Evolutionary conservation across 1,139 yeast genomes (phyloP).

Genomic region (Nakaseomyces uthaithaninus): DNA sequence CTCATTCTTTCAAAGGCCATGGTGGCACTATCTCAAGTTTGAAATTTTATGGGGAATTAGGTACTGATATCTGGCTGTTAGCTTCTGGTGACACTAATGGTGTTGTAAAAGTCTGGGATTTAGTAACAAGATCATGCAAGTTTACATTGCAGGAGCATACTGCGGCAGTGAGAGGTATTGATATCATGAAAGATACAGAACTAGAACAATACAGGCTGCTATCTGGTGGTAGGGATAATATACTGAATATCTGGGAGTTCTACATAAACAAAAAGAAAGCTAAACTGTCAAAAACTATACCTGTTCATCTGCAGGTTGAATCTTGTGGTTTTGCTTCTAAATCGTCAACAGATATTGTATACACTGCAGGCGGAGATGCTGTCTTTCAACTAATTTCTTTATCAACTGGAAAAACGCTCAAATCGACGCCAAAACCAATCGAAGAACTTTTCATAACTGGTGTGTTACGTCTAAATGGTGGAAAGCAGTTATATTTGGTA

Average conservation of each 20-base stretch:
- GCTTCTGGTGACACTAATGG: constrained; percentile 90
- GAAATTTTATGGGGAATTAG: constrained; percentile 62
- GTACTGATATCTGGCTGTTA: constrained; percentile 65
- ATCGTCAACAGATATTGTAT: constrained; percentile 36
- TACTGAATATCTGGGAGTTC: constrained; percentile 44
- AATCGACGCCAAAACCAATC: constrained; percentile 44
- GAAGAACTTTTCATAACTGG: constrained; percentile 68
- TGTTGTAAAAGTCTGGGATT: constrained; percentile 77
- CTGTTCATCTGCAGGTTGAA: constrained; percentile 74
- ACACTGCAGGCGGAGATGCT: constrained; percentile 79
- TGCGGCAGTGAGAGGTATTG: constrained; percentile 81
- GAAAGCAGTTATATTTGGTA: constrained; percentile 37
- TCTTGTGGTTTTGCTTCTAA: constrained; percentile 51
- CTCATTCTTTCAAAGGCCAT: constrained; percentile 90
- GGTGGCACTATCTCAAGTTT: constrained; percentile 85
- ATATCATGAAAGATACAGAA: constrained; percentile 37
- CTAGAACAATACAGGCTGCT: constrained; percentile 48
- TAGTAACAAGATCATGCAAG: constrained; percentile 66
- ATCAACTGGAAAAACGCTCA: constrained; percentile 35
- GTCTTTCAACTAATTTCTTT: constrained; percentile 55
- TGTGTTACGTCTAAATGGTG: constrained; percentile 36
- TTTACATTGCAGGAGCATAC: constrained; percentile 66
- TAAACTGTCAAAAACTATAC: constrained; percentile 57
- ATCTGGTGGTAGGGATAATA: constrained; percentile 85
- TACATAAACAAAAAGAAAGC: constrained; percentile 40